Evolutionary conservation across 345 rosid genomes (phyloP), one percentile per base, ranked within the genome.

Genomic region (Rhizophora apiculata): DNA sequence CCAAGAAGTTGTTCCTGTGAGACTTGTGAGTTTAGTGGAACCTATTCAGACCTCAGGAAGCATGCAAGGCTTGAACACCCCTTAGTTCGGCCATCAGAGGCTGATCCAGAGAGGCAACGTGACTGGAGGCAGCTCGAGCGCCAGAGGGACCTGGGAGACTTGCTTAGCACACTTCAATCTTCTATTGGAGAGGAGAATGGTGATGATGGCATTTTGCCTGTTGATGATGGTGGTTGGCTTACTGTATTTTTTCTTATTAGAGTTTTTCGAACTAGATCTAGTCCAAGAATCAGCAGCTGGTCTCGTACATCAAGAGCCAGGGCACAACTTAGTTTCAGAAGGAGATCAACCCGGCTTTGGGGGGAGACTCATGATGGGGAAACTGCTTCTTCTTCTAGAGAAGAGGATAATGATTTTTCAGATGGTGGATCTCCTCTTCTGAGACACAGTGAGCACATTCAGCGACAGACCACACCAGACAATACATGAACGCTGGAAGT

Each of bases 111-210:
- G 79, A 77, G 99, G 64, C 91, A 90, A 69, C 91, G 93, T 62
- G 87, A 80, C 65, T 95, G 99, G 99, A 88, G 98, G 83, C 83
- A 93, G 84, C 73, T 95, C 76, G 97, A 95, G 82, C 94, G 94
- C 30, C 96, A 92, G 82, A 87, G 99, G 78, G 99, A 95, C 68
- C 73, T 95, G 34, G 99, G 99, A 9, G 98, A 95, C 82, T 78
- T 95, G 77, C 83, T 95, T 48, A 95, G 99, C 81, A 87, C 97
- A 2, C 93, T 95, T 27, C 89, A 88, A 36, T 90, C 96, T 70
- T 89, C 96, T 13, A 81, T 90, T 68, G 96, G 89, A 57, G 98
- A 95, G 64, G 98, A 90, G 68, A 85, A 87, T 77, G 72, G 74
- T 19, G 96, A 86, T 7, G 89, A 85, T 9, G 68, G 70, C 48